Evolutionary conservation across 2,329 filamentous ascomycete species (phyloP), one percentile per base, ranked within the genome.

Genomic region (Exophiala oligosperma): DNA sequence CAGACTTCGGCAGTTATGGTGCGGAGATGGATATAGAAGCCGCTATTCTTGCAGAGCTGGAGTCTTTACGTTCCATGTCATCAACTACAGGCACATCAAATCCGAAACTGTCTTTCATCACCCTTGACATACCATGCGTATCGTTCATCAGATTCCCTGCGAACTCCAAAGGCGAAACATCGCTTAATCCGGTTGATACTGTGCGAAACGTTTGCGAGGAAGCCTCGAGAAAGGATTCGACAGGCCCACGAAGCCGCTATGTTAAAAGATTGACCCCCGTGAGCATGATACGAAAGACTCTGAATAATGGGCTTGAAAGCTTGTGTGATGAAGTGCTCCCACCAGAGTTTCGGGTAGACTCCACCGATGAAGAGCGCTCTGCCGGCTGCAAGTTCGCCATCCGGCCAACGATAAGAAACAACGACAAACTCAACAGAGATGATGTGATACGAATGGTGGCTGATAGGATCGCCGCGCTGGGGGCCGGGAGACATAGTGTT

Each of bases 181-280:
- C 80, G 66, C 81, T 82, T 7, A 82, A 87, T 62, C 84, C 85
- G 1, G 83, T 86, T 12, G 73, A 78, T 9, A 78, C 87, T 57
- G 83, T 87, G 24, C 81, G 83, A 66, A 75, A 73, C 46, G 77
- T 88, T 43, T 87, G 84, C 71, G 71, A 76, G 62, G 81, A 84
- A 61, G 83, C 84, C 26, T 73, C 79, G 62, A 71, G 75, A 57
- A 76, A 80, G 56, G 74, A 79, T 21, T 72, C 77, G 43, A 44
- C 55, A 24, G 77, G 73, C 56, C 84, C 82, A 67, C 78, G 79
- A 59, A 81, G 82, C 61, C 78, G 84, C 57, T 86, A 78, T 67
- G 78, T 85, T 49, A 83, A 84, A 70, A 77, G 85, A 62, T 73
- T 88, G 57, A 85, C 81, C 23, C 85, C 85, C 17, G 79, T 86